phyloP scores from a whole-genome alignment of 208 protist genomes.

The Leishmania braziliensis region DNA sequence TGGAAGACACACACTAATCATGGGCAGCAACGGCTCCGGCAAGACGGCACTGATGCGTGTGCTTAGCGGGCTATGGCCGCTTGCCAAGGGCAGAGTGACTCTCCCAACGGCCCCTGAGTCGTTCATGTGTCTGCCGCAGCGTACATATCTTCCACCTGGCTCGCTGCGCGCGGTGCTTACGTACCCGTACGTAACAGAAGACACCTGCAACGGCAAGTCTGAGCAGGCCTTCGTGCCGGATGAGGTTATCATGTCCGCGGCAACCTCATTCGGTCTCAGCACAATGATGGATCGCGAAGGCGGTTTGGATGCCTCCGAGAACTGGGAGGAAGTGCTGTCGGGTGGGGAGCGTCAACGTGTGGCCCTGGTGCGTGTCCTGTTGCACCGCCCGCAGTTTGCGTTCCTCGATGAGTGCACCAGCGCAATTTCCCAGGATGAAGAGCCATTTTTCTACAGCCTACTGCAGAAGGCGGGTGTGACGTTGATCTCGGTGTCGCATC shows the following conservation, averaged over 20 bases:
- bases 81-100: conserved; percentile 50
- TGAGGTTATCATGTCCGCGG: conserved; percentile 48
- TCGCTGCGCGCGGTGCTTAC: conserved; percentile 82
- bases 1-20: conserved; percentile 76
- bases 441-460: conserved; percentile 64
- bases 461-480: conserved; percentile 80
- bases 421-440: conserved; percentile 85
- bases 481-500: conserved; percentile 85
- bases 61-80: conserved; percentile 77
- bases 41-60: conserved; percentile 85
- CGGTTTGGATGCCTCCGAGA: conserved; percentile 69
- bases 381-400: conserved; percentile 79
- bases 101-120: conserved; percentile 32
- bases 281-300: conserved; percentile 79
- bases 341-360: conserved; percentile 91
- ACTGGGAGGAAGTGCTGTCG: conserved; percentile 89
- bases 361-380: conserved; percentile 77
- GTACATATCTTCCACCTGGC: conserved; percentile 79
- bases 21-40: conserved; percentile 89
- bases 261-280: conserved; percentile 51
- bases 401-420: conserved; percentile 93
- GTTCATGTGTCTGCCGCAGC: conserved; percentile 76
- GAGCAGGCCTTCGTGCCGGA: conserved; percentile 47
- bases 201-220: conserved; percentile 22
- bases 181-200: conserved; percentile 56